Evolutionary conservation across 164 flowering plant genomes (phyloP).

Genomic region (Dillenia turbinata): DNA sequence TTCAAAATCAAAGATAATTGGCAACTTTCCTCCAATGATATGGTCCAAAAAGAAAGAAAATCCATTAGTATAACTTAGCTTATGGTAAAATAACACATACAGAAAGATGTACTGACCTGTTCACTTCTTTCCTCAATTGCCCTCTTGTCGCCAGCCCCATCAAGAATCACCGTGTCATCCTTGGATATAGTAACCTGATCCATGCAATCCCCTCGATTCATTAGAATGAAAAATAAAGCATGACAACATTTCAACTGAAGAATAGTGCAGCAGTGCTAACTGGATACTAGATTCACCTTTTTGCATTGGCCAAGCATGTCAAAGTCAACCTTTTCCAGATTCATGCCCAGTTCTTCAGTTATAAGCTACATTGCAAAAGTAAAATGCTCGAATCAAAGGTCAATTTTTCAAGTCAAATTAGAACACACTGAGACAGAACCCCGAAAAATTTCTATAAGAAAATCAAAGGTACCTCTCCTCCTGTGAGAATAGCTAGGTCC

Average conservation of each 20-base stretch:
- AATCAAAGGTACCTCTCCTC: slow-evolving; percentile 47
- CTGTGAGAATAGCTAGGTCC: slow-evolving; percentile 83
- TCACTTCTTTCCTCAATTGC: slow-evolving; percentile 32
- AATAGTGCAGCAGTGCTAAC: no score
- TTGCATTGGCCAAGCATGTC: slow-evolving; percentile 83
- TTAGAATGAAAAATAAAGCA: no score
- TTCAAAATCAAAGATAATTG: no score
- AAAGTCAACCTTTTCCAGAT: slow-evolving; percentile 66
- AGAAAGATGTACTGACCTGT: slow-evolving; percentile 12
- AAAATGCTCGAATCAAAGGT: neutral
- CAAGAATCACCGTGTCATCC: slow-evolving; percentile 42
- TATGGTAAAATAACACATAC: no score
- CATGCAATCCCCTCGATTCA: no score
- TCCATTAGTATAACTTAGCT: neutral
- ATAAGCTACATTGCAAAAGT: slow-evolving; percentile 41
- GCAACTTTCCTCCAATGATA: no score
- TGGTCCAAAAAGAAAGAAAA: neutral
- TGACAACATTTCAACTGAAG: no score
- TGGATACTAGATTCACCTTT: slow-evolving; percentile 36
- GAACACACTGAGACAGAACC: no score
- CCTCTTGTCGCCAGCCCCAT: slow-evolving; percentile 34
- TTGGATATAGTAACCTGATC: slow-evolving; percentile 28
- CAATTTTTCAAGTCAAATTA: neutral
- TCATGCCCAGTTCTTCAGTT: slow-evolving; percentile 85
- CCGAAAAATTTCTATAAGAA: neutral